phyloP scores from a whole-genome alignment of 2,329 filamentous ascomycete species.

The Alternaria triticimaculans region DNA sequence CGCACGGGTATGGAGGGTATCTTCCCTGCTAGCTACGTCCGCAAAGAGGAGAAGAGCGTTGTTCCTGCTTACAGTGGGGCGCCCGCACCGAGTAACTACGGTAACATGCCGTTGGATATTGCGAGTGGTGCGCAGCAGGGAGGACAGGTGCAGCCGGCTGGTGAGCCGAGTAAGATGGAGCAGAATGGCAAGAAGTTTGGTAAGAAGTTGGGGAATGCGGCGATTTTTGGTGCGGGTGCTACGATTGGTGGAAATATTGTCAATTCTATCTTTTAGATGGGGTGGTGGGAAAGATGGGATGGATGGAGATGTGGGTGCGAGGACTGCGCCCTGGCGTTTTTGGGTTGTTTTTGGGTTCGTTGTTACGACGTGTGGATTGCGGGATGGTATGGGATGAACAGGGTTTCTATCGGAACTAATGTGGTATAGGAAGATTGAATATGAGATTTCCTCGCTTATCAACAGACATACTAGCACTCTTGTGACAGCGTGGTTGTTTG shows the following conservation, averaged over 20 bases:
- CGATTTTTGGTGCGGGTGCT: constrained; percentile 91
- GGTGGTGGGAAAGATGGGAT: too few species aligned
- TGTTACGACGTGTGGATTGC: not conserved
- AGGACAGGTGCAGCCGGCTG: constrained; percentile 35
- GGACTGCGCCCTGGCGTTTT: too few species aligned
- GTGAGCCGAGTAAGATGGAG: constrained; percentile 68
- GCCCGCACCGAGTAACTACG: constrained; percentile 65
- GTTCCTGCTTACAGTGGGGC: constrained; percentile 46
- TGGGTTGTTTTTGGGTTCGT: not conserved
- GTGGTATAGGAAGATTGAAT: not conserved
- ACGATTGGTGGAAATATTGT: constrained; percentile 90
- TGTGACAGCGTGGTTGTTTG: not conserved
- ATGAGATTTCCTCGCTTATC: not conserved
- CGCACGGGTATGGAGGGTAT: constrained; percentile 87
- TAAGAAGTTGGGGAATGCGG: constrained; percentile 86
- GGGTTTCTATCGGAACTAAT: not conserved
- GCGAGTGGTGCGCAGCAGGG: constrained; percentile 60
- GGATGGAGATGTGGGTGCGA: too few species aligned
- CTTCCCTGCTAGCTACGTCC: constrained; percentile 91
- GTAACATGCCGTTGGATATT: constrained; percentile 78
- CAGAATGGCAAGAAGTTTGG: constrained; percentile 92
- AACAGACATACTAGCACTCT: not conserved
- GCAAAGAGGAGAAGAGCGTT: constrained; percentile 67
- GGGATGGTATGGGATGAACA: not conserved
- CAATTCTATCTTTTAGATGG: constrained; percentile 32